These are phyloP conservation scores for Nemophila menziesii DNA, from an alignment of 257 asterid species.

Conservation along the genomic window DNA sequence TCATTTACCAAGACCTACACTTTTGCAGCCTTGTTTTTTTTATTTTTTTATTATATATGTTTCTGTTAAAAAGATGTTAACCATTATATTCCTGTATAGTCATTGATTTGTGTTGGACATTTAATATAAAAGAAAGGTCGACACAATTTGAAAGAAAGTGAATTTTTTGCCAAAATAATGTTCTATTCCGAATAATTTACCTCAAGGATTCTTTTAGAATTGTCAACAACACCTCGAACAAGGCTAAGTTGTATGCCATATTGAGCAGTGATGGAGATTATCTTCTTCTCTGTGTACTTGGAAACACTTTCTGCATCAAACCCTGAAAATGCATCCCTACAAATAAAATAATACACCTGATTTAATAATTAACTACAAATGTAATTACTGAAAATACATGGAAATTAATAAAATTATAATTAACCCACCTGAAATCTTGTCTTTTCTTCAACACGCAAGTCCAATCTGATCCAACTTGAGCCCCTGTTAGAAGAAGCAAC, in stretches of 20 bases:
- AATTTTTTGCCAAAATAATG: not conserved
- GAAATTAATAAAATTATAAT: not conserved
- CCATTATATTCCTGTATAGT: not conserved
- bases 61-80: too few species aligned
- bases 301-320: constrained; percentile 53
- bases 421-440: constrained; percentile 35
- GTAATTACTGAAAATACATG: not conserved
- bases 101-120: too few species aligned
- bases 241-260: constrained; percentile 49
- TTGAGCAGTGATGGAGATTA: constrained; percentile 26
- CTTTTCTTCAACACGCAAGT: constrained; percentile 53
- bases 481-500: constrained; percentile 57
- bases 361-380: too few species aligned
- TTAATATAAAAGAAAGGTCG: constrained; percentile 4
- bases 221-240: constrained; percentile 71
- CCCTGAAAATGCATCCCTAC: constrained; percentile 70
- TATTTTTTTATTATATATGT: too few species aligned
- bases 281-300: constrained; percentile 52
- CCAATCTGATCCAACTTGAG: constrained; percentile 90
- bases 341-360: not conserved
- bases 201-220: constrained; percentile 53
- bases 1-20: not conserved
- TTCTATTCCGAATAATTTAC: constrained; percentile 20
- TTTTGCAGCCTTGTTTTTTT: not conserved
- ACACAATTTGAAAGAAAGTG: too few species aligned